Percentiles rank a stretch among this genome's conserved stretches.
Conservation (phyloP, 768 basidiomycete species). For the Trametopsis cervina region DNA sequence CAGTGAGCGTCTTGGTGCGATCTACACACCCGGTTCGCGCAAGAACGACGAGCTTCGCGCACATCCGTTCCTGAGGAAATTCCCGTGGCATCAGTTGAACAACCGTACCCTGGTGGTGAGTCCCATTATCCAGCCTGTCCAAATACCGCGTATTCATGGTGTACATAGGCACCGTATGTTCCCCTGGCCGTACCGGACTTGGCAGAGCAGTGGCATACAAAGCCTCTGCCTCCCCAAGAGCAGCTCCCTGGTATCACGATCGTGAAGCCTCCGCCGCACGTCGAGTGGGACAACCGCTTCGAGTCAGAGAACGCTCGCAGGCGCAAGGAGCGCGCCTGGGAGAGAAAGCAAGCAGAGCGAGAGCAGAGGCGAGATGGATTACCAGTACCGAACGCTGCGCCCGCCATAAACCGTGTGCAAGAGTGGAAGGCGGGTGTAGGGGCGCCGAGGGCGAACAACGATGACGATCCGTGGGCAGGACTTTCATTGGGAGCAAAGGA, state of each 20-base stretch:
- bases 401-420: too few species aligned
- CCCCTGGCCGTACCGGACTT: slow-evolving; percentile 24
- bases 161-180: slow-evolving; percentile 36
- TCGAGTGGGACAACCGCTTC: slow-evolving; percentile 32
- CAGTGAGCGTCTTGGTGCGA: slow-evolving; percentile 26
- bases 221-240: slow-evolving; percentile 28
- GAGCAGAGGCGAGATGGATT: too few species aligned
- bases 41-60: slow-evolving; percentile 26
- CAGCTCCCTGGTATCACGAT: slow-evolving; percentile 35
- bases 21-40: not conserved
- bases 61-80: slow-evolving; percentile 39
- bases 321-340: too few species aligned
- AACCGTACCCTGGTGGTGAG: slow-evolving; percentile 39
- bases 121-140: slow-evolving; percentile 2
- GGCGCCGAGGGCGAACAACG: too few species aligned
- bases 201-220: slow-evolving; percentile 30
- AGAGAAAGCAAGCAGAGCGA: too few species aligned
- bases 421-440: too few species aligned
- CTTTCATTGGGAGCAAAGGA: too few species aligned
- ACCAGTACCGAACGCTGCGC: too few species aligned
- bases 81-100: slow-evolving; percentile 43
- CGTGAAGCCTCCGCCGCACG: slow-evolving; percentile 26
- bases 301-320: not conserved
- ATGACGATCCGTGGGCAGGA: too few species aligned
- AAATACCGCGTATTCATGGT: not conserved